These are phyloP conservation scores for Hymenotorrendiella dingleyae DNA, from an alignment of 2,329 filamentous ascomycete species.

Conservation along the genomic window DNA sequence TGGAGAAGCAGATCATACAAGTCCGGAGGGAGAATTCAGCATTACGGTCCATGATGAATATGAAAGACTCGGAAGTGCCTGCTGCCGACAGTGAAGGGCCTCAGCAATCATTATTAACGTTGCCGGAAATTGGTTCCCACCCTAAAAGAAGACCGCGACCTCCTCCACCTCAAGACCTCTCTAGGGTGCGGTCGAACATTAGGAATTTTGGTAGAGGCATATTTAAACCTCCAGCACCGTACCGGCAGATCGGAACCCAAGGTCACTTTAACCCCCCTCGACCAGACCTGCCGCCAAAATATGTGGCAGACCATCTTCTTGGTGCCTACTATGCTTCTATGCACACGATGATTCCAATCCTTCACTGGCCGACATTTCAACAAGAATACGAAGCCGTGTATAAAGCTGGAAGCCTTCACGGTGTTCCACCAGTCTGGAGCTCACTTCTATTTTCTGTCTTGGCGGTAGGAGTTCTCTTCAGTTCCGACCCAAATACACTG, in stretches of 20 bases:
- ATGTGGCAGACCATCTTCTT: constrained; percentile 65
- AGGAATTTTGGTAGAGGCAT: constrained; percentile 70
- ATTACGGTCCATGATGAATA: constrained; percentile 57
- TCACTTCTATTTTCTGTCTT: constrained; percentile 78
- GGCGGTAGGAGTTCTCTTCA: constrained; percentile 75
- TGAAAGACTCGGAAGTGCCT: constrained; percentile 37
- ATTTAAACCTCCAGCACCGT: constrained; percentile 69
- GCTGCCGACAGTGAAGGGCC: constrained; percentile 32
- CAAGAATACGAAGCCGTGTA: constrained; percentile 74
- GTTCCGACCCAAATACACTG: constrained; percentile 48
- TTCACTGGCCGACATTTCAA: constrained; percentile 84
- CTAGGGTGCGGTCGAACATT: constrained; percentile 66
- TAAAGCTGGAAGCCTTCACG: constrained; percentile 52
- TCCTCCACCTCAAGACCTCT: constrained; percentile 60
- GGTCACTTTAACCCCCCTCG: constrained; percentile 45
- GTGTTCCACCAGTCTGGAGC: constrained; percentile 63
- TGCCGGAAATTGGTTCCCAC: constrained; percentile 61
- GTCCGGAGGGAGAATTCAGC: constrained; percentile 75
- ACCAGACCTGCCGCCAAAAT: constrained; percentile 64
- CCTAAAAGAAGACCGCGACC: constrained; percentile 58
- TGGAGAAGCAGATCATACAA: constrained; percentile 83
- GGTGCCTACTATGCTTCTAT: constrained; percentile 69
- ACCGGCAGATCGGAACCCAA: constrained; percentile 48
- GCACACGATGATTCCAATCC: constrained; percentile 75
- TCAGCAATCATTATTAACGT: constrained; percentile 43